These are phyloP conservation scores for Hirschioporus abietinus DNA, from an alignment of 768 basidiomycete genomes.

Conservation along the genomic window DNA sequence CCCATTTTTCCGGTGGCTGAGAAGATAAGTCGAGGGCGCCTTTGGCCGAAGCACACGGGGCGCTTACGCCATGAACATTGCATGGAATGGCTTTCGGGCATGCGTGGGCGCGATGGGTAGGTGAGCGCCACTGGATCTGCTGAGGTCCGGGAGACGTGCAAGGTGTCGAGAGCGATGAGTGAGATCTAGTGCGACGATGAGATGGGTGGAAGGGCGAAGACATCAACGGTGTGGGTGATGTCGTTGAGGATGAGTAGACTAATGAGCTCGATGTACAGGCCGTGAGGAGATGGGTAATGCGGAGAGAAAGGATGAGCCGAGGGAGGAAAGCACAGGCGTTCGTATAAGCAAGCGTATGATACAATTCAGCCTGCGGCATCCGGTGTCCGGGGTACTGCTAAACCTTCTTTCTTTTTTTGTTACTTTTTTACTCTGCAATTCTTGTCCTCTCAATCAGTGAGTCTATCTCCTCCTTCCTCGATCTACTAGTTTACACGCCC, in stretches of 20 bases:
- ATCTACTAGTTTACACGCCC: too few species aligned
- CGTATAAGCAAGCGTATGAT: not conserved
- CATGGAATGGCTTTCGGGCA: slow-evolving; percentile 29
- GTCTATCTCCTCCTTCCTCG: too few species aligned
- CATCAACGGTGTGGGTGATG: slow-evolving; percentile 20
- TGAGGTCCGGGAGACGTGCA: slow-evolving; percentile 30
- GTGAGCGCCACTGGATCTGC: slow-evolving; percentile 32
- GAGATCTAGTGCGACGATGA: slow-evolving; percentile 45
- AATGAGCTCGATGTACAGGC: slow-evolving; percentile 1
- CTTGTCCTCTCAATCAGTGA: too few species aligned
- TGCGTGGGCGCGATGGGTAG: slow-evolving; percentile 48
- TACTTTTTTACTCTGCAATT: not conserved
- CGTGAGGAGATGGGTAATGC: not conserved
- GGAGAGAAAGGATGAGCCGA: slow-evolving; percentile 1
- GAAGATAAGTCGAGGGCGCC: slow-evolving; percentile 24
- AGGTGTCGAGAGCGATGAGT: slow-evolving; percentile 35
- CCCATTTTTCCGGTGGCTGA: slow-evolving; percentile 39
- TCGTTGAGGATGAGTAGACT: slow-evolving; percentile 7
- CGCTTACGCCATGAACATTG: not conserved
- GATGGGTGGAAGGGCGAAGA: slow-evolving; percentile 29
- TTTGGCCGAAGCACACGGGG: slow-evolving; percentile 12
- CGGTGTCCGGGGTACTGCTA: not conserved
- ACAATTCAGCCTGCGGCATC: not conserved
- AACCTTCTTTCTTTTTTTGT: not conserved
- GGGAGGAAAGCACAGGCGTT: not conserved